Evolutionary conservation across 352 stramenopile genomes (phyloP).

Genomic region (Phytophthora syringae): DNA sequence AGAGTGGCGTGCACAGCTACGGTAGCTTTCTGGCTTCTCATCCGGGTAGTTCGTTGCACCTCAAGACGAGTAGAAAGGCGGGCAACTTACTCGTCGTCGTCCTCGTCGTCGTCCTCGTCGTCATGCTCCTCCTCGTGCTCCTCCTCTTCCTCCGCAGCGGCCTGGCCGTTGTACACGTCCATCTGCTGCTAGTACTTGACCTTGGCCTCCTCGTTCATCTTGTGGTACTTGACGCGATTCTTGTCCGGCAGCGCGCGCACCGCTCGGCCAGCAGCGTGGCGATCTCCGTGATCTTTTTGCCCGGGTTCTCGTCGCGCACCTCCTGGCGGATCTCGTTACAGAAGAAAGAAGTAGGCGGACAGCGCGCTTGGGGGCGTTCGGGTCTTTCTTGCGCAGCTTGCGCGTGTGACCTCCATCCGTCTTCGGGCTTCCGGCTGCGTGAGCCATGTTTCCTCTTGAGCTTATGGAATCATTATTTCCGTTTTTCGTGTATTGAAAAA

Average conservation of each 20-base stretch:
- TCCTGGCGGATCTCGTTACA: conserved; percentile 92
- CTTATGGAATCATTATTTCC: no score
- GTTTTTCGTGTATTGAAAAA: no score
- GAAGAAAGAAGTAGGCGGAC: conserved; percentile 96
- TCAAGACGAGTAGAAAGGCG: no score
- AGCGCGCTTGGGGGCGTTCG: conserved; percentile 94
- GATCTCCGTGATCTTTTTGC: conserved; percentile 95
- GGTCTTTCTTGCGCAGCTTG: conserved; percentile 92
- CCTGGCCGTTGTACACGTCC: conserved; percentile 87
- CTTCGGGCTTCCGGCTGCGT: conserved; percentile 67
- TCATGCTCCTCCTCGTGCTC: conserved; percentile 73
- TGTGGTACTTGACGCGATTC: conserved; percentile 92
- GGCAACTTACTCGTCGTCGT: no score
- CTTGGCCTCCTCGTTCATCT: conserved; percentile 89
- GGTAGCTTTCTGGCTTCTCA: conserved; percentile 7
- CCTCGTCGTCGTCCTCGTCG: no score
- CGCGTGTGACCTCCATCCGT: conserved; percentile 60
- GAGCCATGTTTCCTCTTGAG: conserved; percentile 65
- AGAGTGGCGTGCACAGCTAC: no score
- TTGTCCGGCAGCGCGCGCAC: conserved; percentile 91
- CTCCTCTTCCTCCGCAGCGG: conserved; percentile 40
- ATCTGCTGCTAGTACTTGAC: conserved; percentile 90
- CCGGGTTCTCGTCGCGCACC: conserved; percentile 93
- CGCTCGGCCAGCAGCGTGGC: conserved; percentile 78
- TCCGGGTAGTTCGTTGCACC: no score